phyloP scores from a whole-genome alignment of 2,329 filamentous ascomycete species.

The Westerdykella ornata region DNA sequence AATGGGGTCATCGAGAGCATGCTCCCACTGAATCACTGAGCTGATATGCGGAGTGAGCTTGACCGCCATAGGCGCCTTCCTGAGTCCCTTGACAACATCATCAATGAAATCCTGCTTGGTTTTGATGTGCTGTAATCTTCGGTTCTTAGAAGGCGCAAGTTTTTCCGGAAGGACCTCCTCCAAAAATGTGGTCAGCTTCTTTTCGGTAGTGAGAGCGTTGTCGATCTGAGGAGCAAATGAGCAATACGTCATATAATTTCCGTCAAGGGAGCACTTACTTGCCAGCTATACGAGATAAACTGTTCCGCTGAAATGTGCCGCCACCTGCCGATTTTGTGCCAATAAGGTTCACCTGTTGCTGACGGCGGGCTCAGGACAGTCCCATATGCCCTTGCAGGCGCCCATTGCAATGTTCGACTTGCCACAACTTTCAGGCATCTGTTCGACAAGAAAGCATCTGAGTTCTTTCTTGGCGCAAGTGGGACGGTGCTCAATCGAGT shows the following conservation, averaged over 20 bases:
- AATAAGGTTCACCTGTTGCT: constrained; percentile 37
- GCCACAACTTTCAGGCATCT: no score
- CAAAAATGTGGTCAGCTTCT: constrained; percentile 47
- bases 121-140: constrained; percentile 35
- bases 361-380: neutral
- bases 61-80: constrained; percentile 53
- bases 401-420: no score
- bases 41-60: constrained; percentile 56
- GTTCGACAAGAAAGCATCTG: no score
- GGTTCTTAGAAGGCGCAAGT: constrained; percentile 37
- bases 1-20: constrained; percentile 54
- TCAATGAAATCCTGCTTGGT: constrained; percentile 49
- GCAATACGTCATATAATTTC: neutral
- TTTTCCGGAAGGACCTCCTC: constrained; percentile 45
- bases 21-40: constrained; percentile 53
- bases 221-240: constrained; percentile 24
- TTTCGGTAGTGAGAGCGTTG: constrained; percentile 46
- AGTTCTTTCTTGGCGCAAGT: no score
- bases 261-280: constrained; percentile 39
- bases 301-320: constrained; percentile 42
- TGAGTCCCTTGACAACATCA: constrained; percentile 50
- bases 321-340: constrained; percentile 48
- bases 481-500: no score
- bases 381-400: neutral
- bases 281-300: constrained; percentile 51